These are phyloP conservation scores for Boeremia lycopersici DNA, from an alignment of 2,329 filamentous ascomycete species.

Conservation along the genomic window DNA sequence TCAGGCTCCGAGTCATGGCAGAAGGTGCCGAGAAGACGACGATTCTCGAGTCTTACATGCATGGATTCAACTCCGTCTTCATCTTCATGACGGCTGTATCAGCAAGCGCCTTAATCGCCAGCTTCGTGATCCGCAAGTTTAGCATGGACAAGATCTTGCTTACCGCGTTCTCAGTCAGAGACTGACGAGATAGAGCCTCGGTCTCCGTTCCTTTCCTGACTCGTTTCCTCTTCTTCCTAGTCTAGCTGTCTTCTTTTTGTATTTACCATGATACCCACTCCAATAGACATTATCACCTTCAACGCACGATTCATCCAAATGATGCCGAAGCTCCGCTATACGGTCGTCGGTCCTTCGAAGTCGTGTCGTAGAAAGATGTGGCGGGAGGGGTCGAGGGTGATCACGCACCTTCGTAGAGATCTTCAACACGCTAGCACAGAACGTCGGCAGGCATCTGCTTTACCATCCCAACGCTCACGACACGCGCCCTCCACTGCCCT, in stretches of 20 bases:
- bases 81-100: constrained; percentile 29
- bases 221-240: neutral
- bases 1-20: constrained; percentile 27
- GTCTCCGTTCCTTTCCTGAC: neutral
- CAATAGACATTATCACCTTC: neutral
- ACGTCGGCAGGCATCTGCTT: neutral
- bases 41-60: constrained; percentile 32
- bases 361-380: neutral
- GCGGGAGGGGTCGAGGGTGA: neutral
- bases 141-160: constrained; percentile 39
- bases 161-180: constrained; percentile 28
- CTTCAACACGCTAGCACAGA: neutral
- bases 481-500: neutral
- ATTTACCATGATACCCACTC: neutral
- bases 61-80: constrained; percentile 36
- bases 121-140: constrained; percentile 37
- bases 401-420: neutral
- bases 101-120: constrained; percentile 31
- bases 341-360: neutral
- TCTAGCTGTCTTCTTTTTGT: neutral
- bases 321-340: neutral
- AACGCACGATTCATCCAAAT: neutral
- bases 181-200: neutral
- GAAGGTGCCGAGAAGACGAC: constrained; percentile 20
- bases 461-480: neutral